phyloP scores from a whole-genome alignment of 75 land plant species.

The Picea glauca region DNA sequence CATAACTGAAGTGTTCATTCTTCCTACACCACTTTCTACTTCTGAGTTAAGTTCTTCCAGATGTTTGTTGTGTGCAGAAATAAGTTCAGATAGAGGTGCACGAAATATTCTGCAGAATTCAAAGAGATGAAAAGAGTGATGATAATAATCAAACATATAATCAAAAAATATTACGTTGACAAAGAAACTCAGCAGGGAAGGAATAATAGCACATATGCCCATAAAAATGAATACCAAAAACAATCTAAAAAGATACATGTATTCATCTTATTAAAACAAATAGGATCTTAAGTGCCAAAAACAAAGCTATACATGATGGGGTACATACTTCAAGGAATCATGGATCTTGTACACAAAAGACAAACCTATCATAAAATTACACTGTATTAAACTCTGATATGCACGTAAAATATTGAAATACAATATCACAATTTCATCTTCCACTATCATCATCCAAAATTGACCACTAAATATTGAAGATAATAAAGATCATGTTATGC shows the following conservation, averaged over 20 bases:
- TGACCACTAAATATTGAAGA: not conserved
- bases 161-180: not conserved
- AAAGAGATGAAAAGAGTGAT: not conserved
- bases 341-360: not conserved
- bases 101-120: slow-evolving; percentile 36
- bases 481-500: not conserved
- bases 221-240: not conserved
- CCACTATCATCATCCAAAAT: not conserved
- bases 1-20: not conserved
- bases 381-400: not conserved
- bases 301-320: not conserved
- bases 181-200: not conserved
- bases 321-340: not conserved
- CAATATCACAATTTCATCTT: slow-evolving; percentile 1
- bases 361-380: not conserved
- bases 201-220: not conserved
- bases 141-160: not conserved
- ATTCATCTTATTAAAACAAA: no score
- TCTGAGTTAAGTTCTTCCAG: not conserved
- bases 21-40: slow-evolving; percentile 10
- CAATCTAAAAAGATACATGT: no score
- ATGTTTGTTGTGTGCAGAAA: slow-evolving; percentile 7
- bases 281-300: not conserved
- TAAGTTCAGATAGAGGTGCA: slow-evolving; percentile 27
- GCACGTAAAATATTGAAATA: not conserved